Evolutionary conservation across 2,329 filamentous ascomycete genomes (phyloP).

Genomic region (Corniculantispora saksenae): DNA sequence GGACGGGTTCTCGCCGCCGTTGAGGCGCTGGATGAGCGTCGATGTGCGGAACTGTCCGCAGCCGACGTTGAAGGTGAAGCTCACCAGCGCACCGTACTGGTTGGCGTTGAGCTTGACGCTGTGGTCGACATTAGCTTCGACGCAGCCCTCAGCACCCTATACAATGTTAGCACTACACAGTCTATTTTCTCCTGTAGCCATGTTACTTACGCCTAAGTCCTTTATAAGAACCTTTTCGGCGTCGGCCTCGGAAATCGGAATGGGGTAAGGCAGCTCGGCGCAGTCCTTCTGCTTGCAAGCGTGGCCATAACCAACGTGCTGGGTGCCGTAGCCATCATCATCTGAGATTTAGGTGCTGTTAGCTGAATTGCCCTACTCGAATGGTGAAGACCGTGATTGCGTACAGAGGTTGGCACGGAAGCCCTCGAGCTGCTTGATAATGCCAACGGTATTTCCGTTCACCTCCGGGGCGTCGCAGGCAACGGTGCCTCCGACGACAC

Average conservation of each 20-base stretch:
- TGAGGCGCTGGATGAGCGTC: conserved; percentile 41
- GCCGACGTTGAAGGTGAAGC: conserved; percentile 48
- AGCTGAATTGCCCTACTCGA: too few species aligned
- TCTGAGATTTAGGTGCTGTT: too few species aligned
- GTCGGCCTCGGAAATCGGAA: conserved; percentile 44
- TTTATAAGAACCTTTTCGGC: conserved; percentile 42
- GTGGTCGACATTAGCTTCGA: conserved; percentile 19
- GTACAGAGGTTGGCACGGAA: conserved; percentile 16
- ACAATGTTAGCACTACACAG: not conserved
- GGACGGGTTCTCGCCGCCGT: conserved; percentile 40
- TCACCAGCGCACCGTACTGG: conserved; percentile 49
- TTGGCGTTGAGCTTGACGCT: conserved; percentile 44
- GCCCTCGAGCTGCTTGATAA: conserved; percentile 18
- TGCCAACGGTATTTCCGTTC: conserved; percentile 12
- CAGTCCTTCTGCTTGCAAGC: conserved; percentile 44
- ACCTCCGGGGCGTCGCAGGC: conserved; percentile 23
- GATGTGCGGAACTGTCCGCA: conserved; percentile 38
- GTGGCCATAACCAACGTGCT: conserved; percentile 54
- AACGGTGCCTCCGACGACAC: too few species aligned
- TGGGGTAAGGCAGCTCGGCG: conserved; percentile 45
- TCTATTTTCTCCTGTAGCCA: not conserved
- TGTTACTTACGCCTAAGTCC: conserved; percentile 34
- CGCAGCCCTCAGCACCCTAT: conserved; percentile 4
- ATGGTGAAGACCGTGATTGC: conserved; percentile 44
- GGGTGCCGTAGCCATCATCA: too few species aligned